Evolutionary conservation across 2,329 filamentous ascomycete genomes (phyloP).

Genomic region (Fusarium piperis): DNA sequence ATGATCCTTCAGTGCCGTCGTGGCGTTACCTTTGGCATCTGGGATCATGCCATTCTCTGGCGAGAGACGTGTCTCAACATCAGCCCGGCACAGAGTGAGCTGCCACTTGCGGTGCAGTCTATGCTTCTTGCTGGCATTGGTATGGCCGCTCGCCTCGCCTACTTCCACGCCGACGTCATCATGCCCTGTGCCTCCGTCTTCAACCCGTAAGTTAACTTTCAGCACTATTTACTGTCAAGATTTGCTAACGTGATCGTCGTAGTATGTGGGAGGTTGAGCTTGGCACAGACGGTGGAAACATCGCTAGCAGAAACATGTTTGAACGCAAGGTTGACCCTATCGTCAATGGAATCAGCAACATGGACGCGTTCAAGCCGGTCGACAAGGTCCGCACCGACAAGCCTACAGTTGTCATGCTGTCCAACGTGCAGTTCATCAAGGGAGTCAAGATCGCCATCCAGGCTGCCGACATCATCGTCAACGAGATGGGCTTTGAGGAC

Average conservation of each 20-base stretch:
- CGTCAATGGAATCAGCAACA: conserved; percentile 35
- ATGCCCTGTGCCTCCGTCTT: conserved; percentile 34
- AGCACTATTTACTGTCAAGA: not conserved
- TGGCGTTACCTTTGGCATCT: conserved; percentile 31
- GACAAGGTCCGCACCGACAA: conserved; percentile 31
- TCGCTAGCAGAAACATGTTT: conserved; percentile 26
- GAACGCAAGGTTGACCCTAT: conserved; percentile 32
- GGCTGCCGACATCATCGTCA: conserved; percentile 32
- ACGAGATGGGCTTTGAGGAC: conserved; percentile 26
- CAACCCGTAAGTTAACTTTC: conserved; percentile 22
- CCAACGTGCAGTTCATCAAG: conserved; percentile 36
- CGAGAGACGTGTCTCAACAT: conserved; percentile 34
- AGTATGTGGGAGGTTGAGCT: conserved; percentile 35
- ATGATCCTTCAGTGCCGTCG: conserved; percentile 27
- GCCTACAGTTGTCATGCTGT: conserved; percentile 32
- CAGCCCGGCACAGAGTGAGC: conserved; percentile 25
- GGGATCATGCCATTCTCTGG: conserved; percentile 35
- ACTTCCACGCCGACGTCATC: conserved; percentile 34
- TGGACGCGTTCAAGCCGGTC: conserved; percentile 27
- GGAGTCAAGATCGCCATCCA: conserved; percentile 31
- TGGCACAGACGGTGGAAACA: conserved; percentile 24
- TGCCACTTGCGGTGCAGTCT: conserved; percentile 29
- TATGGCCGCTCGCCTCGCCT: conserved; percentile 30
- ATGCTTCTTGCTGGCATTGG: conserved; percentile 30
- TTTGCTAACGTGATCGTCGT: not conserved